These are phyloP conservation scores for Fusarium oxysporum DNA, from an alignment of 2,329 filamentous ascomycete species.

Conservation along the genomic window DNA sequence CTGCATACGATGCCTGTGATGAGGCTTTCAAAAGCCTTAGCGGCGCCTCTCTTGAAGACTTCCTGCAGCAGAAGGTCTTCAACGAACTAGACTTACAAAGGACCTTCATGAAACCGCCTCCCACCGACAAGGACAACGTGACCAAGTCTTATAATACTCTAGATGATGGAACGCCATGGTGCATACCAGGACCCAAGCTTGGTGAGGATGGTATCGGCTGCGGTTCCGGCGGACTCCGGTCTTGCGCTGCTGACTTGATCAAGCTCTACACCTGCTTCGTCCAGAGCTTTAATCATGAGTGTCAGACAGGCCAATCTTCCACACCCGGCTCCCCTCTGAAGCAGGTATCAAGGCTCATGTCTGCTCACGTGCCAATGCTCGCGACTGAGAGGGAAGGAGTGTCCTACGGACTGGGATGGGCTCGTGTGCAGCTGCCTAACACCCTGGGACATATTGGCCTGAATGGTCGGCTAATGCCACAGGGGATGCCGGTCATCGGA, in stretches of 20 bases:
- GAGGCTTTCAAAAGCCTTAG: not conserved
- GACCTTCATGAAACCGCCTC: not conserved
- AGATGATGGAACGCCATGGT: not conserved
- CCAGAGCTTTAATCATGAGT: not conserved
- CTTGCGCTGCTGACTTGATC: not conserved
- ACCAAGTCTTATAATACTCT: not conserved
- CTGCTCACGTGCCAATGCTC: not conserved
- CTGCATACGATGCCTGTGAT: not conserved
- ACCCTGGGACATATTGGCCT: not conserved
- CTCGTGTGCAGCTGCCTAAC: not conserved
- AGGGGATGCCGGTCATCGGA: not conserved
- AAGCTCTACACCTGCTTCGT: not conserved
- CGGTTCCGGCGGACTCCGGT: not conserved
- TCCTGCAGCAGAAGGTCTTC: not conserved
- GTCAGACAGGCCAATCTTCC: not conserved
- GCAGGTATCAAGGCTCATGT: not conserved
- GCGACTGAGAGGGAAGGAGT: not conserved
- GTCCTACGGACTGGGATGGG: not conserved
- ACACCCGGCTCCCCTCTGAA: not conserved
- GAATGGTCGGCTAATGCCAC: not conserved
- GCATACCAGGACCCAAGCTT: not conserved
- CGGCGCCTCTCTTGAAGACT: not conserved
- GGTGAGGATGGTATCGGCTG: not conserved
- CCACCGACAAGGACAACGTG: not conserved
- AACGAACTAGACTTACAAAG: not conserved